A percentile compares a stretch with the other conserved stretches of the same genome.
These are phyloP conservation scores for Fusarium haematococcum DNA, from an alignment of 2,329 filamentous ascomycete species.

Conservation along the genomic window DNA sequence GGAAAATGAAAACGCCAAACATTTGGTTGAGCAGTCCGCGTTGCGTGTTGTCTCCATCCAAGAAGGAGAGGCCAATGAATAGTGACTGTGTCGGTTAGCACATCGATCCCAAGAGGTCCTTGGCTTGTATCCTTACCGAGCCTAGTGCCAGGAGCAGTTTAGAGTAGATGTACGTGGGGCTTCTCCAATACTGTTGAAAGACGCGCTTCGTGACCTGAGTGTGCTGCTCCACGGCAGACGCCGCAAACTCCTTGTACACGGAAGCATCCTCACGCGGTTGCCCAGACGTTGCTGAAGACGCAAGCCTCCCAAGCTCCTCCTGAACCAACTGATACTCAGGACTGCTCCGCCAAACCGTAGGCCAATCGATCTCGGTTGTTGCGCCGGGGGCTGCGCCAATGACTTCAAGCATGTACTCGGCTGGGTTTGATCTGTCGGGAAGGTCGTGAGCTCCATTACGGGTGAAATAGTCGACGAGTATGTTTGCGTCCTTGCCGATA, in stretches of 20 bases:
- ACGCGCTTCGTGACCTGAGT: background rate
- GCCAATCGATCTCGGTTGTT: background rate
- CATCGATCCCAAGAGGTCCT: background rate
- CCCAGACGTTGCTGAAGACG: background rate
- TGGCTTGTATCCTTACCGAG: background rate
- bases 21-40: background rate
- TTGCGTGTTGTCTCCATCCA: background rate
- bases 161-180: background rate
- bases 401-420: background rate
- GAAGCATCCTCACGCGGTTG: background rate
- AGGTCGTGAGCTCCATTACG: background rate
- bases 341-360: background rate
- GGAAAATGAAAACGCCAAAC: background rate
- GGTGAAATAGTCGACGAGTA: background rate
- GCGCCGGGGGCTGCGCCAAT: background rate
- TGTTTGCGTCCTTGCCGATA: background rate
- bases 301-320: background rate
- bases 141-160: background rate
- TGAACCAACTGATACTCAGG: background rate
- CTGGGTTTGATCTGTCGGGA: background rate
- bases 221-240: background rate
- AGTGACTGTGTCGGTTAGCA: background rate
- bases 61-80: background rate
- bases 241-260: background rate
- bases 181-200: background rate